A percentile compares a stretch with the other conserved stretches of the same genome.
These are phyloP conservation scores for Tetrapisispora namnaoensis DNA, from an alignment of 805 yeast species.

Conservation along the genomic window DNA sequence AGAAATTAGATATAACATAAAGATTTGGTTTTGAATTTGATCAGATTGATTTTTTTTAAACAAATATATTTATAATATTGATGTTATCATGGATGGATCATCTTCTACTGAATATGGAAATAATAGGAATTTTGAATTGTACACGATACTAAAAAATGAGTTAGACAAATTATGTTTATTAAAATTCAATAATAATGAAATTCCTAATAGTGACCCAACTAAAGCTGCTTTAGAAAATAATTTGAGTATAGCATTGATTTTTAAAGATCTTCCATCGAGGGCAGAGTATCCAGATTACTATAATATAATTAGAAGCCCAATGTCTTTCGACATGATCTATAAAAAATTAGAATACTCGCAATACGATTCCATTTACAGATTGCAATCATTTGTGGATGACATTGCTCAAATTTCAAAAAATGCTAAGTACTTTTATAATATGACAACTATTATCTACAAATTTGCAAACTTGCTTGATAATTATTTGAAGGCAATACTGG, in stretches of 20 bases:
- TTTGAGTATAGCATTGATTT: constrained; percentile 21
- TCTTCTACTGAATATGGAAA: not conserved
- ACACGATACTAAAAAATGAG: constrained; percentile 4
- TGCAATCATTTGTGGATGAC: constrained; percentile 68
- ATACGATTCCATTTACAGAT: constrained; percentile 20
- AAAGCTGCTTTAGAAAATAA: constrained; percentile 12
- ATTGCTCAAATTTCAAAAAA: constrained; percentile 83
- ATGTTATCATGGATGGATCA: not conserved
- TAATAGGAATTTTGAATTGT: not conserved
- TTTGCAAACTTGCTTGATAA: constrained; percentile 49
- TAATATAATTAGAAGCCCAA: constrained; percentile 63
- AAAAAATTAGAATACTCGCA: constrained; percentile 45
- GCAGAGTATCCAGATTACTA: constrained; percentile 69
- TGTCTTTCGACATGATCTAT: constrained; percentile 66
- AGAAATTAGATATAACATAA: too few species aligned
- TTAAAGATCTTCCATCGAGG: constrained; percentile 47
- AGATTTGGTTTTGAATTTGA: too few species aligned
- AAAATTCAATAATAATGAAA: constrained; percentile 6
- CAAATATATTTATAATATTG: not conserved
- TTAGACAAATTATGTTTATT: constrained; percentile 15
- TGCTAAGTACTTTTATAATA: constrained; percentile 73
- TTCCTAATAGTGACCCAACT: not conserved
- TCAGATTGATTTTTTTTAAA: too few species aligned
- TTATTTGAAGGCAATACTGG: constrained; percentile 24
- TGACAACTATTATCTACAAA: constrained; percentile 53